phyloP scores from a whole-genome alignment of 768 basidiomycete species.

The Kwoniella dendrophila region DNA sequence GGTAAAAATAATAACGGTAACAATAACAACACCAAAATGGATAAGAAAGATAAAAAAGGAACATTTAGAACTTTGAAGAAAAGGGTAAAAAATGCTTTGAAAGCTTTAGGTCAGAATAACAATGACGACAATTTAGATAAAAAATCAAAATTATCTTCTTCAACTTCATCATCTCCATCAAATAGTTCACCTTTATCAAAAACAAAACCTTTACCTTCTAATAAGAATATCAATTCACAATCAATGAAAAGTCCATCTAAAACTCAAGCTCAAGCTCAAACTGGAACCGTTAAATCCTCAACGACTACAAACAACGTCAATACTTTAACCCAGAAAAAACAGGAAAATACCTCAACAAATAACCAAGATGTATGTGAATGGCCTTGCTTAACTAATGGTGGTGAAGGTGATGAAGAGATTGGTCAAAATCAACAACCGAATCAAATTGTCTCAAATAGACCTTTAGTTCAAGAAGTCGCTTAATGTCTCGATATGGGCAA shows the following conservation, averaged over 20 bases:
- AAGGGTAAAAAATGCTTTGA: slow-evolving; percentile 16
- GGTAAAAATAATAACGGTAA: neutral
- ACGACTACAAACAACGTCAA: neutral
- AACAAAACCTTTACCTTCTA: too few species aligned
- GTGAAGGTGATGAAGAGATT: slow-evolving; percentile 6
- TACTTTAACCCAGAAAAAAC: too few species aligned
- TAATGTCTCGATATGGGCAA: neutral
- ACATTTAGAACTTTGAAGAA: slow-evolving; percentile 18
- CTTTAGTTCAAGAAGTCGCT: neutral
- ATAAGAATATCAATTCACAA: neutral
- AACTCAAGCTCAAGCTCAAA: slow-evolving; percentile 6
- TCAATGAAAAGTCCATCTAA: neutral
- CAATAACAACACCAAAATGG: neutral
- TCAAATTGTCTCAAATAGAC: too few species aligned
- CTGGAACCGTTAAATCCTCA: neutral
- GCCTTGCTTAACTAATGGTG: slow-evolving; percentile 19
- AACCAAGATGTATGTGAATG: slow-evolving; percentile 15
- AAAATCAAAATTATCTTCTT: too few species aligned
- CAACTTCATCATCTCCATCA: too few species aligned
- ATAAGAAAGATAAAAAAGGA: slow-evolving; percentile 7
- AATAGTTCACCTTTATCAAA: too few species aligned
- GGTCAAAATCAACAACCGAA: neutral
- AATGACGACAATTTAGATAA: too few species aligned
- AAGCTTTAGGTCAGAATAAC: neutral
- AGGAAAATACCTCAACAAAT: neutral